Evolutionary conservation across 352 stramenopile genomes (phyloP).

Genomic region (Pythium apleroticum): DNA sequence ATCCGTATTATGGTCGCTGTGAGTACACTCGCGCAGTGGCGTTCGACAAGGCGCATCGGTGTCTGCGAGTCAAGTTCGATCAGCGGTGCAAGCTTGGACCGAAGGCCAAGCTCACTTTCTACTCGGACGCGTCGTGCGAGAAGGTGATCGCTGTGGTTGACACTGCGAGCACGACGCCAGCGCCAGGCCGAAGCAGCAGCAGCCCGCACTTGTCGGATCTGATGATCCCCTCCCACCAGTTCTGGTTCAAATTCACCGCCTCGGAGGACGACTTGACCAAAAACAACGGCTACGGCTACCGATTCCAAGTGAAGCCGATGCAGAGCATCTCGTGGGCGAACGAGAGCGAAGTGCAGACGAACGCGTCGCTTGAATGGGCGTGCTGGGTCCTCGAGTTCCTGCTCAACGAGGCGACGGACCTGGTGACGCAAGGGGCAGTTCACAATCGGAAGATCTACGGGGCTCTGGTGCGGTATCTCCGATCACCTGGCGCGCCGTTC

Average conservation of each 20-base stretch:
- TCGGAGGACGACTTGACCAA: conserved; percentile 62
- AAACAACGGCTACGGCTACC: conserved; percentile 76
- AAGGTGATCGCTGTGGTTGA: conserved; percentile 55
- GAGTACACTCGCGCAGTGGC: conserved; percentile 71
- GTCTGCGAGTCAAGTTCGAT: conserved; percentile 81
- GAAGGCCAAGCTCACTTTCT: conserved; percentile 77
- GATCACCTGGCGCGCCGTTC: conserved; percentile 74
- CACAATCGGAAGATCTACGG: conserved; percentile 84
- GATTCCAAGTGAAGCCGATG: conserved; percentile 80
- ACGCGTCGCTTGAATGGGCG: conserved; percentile 81
- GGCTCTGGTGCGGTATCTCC: conserved; percentile 77
- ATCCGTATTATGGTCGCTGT: conserved; percentile 82
- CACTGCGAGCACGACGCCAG: conserved; percentile 31
- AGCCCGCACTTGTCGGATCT: conserved; percentile 43
- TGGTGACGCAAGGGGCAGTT: conserved; percentile 64
- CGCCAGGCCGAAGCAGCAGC: background rate
- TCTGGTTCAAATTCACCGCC: conserved; percentile 82
- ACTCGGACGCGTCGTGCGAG: conserved; percentile 64
- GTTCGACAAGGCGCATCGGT: conserved; percentile 51
- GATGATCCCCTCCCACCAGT: conserved; percentile 68
- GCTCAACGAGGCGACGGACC: conserved; percentile 68
- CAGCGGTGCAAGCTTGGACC: conserved; percentile 65
- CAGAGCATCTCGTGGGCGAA: conserved; percentile 80
- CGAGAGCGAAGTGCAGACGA: conserved; percentile 70
- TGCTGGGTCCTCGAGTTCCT: conserved; percentile 85